Evolutionary conservation across 352 stramenopile species (phyloP).

Genomic region (Globisporangium cylindrosporum): DNA sequence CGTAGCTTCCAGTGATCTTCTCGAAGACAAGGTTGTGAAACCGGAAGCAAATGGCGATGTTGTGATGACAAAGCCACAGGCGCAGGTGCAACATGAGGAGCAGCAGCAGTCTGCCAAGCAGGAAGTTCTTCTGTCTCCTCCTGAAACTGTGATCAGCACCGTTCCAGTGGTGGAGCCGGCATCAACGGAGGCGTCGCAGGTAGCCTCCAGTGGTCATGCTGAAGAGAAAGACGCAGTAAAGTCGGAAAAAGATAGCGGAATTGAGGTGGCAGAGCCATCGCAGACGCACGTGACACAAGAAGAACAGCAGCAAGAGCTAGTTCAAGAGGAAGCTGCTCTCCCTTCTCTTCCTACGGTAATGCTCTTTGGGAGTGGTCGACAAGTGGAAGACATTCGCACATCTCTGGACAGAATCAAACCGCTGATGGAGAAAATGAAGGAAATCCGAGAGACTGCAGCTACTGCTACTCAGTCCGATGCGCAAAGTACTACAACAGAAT

Average conservation of each 20-base stretch:
- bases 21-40: not conserved
- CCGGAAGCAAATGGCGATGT: not conserved
- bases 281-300: not conserved
- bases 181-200: no score
- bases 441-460: not conserved
- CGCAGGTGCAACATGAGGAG: not conserved
- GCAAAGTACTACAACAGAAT: not conserved
- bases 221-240: not conserved
- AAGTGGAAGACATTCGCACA: slow-evolving; percentile 50
- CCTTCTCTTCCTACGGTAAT: not conserved
- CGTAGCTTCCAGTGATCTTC: not conserved
- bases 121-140: not conserved
- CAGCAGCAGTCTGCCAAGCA: not conserved
- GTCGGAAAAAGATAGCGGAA: not conserved
- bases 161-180: not conserved
- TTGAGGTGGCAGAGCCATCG: not conserved
- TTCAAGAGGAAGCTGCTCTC: not conserved
- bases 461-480: not conserved
- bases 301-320: not conserved
- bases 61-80: not conserved
- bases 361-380: slow-evolving; percentile 37
- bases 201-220: not conserved
- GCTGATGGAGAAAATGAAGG: slow-evolving; percentile 11
- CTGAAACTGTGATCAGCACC: not conserved
- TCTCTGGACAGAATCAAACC: slow-evolving; percentile 32